phyloP scores from a whole-genome alignment of 805 yeast genomes.

The Starmerella gropengiesseri region DNA sequence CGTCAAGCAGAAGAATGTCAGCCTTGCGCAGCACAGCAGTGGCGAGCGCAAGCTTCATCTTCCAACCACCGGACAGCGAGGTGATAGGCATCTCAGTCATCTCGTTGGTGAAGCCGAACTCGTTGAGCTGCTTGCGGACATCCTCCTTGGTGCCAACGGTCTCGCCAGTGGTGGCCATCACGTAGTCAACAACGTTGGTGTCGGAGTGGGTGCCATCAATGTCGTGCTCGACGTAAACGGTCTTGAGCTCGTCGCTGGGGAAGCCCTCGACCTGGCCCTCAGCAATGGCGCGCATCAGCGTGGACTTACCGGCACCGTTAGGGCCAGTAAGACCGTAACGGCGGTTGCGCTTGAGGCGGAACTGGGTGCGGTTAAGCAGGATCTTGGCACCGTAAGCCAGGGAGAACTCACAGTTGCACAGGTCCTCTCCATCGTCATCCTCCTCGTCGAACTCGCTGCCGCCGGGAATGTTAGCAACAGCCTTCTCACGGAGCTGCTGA shows the following conservation, averaged over 20 bases:
- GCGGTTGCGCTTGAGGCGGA: conserved; percentile 90
- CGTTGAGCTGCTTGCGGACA: conserved; percentile 64
- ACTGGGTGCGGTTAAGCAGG: conserved; percentile 97
- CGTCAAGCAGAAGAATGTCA: conserved; percentile 92
- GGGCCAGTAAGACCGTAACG: conserved; percentile 99
- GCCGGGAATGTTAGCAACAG: conserved; percentile 95
- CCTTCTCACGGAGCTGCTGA: conserved; percentile 90
- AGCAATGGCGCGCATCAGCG: conserved; percentile 94
- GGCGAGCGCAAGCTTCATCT: conserved; percentile 98
- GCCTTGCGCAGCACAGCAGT: conserved; percentile 99
- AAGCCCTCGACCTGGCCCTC: conserved; percentile 99
- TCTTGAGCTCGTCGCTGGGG: conserved; percentile 99
- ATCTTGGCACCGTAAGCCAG: conserved; percentile 99
- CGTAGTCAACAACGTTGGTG: conserved; percentile 87
- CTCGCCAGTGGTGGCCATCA: conserved; percentile 69
- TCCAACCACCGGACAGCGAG: conserved; percentile 99
- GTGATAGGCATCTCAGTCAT: conserved; percentile 91
- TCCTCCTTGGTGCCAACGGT: conserved; percentile 66
- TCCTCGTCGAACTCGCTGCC: conserved; percentile 83
- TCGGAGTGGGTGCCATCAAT: conserved; percentile 98
- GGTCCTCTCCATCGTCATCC: conserved; percentile 98
- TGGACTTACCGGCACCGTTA: conserved; percentile 99
- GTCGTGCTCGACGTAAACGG: conserved; percentile 99
- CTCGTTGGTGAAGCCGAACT: conserved; percentile 87
- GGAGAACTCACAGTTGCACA: conserved; percentile 99